These are phyloP conservation scores for Solidago caesia DNA, from an alignment of 129 eudicot genomes.

Conservation along the genomic window DNA sequence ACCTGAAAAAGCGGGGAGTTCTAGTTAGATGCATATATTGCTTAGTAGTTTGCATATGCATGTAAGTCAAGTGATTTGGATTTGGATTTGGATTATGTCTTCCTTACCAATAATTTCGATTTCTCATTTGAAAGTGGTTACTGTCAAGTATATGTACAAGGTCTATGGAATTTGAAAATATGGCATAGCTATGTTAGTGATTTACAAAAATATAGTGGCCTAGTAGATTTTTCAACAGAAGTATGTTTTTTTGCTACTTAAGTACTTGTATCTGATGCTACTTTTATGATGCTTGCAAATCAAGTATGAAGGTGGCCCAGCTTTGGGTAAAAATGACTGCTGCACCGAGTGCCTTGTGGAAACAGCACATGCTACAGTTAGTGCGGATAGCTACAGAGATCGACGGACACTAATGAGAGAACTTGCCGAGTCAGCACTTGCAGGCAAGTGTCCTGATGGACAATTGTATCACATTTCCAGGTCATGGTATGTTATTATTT, in stretches of 20 bases:
- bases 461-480: slow-evolving; percentile 64
- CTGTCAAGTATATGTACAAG: too few species aligned
- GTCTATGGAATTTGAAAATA: neutral
- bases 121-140: neutral
- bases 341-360: slow-evolving; percentile 72
- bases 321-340: slow-evolving; percentile 61
- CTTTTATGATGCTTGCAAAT: slow-evolving; percentile 30
- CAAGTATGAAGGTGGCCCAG: slow-evolving; percentile 85
- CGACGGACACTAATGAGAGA: slow-evolving; percentile 68
- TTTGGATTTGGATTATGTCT: neutral
- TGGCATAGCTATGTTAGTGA: neutral
- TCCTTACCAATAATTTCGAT: neutral
- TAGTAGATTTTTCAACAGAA: neutral
- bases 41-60: neutral
- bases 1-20: slow-evolving; percentile 1
- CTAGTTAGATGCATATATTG: slow-evolving; percentile 8
- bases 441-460: slow-evolving; percentile 72
- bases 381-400: slow-evolving; percentile 81
- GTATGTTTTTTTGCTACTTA: too few species aligned
- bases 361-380: slow-evolving; percentile 54
- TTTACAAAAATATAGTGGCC: too few species aligned
- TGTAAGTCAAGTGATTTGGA: slow-evolving; percentile 1
- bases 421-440: slow-evolving; percentile 88
- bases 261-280: slow-evolving; percentile 19
- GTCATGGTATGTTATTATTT: slow-evolving; percentile 58